These are phyloP conservation scores for Jatropha multifida DNA, from an alignment of 441 rosid genomes.

Conservation along the genomic window DNA sequence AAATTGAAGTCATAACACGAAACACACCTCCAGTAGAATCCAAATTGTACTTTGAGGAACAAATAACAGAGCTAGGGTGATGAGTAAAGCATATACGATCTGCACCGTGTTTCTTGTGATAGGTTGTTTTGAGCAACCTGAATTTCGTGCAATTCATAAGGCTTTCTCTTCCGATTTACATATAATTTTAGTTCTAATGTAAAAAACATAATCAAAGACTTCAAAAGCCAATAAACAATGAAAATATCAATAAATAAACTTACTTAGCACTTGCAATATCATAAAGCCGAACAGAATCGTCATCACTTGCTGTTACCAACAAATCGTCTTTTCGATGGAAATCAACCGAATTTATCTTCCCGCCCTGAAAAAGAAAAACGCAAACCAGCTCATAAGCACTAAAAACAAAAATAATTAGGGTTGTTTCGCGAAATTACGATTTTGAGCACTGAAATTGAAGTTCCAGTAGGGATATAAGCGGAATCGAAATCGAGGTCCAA, in stretches of 20 bases:
- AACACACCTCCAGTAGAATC: conserved; percentile 77
- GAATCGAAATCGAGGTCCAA: neutral
- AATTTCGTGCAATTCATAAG: conserved; percentile 1
- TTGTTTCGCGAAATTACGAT: neutral
- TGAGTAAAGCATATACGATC: conserved; percentile 95
- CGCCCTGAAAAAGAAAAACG: conserved; percentile 47
- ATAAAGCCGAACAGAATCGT: conserved; percentile 87
- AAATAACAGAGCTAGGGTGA: conserved; percentile 89
- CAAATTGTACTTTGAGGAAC: conserved; percentile 77
- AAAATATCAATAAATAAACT: conserved; percentile 22
- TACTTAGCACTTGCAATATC: conserved; percentile 90
- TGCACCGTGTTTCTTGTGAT: conserved; percentile 87
- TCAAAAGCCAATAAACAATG: neutral
- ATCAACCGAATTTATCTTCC: conserved; percentile 78
- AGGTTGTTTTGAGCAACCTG: conserved; percentile 92
- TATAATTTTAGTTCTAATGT: neutral
- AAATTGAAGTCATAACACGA: neutral
- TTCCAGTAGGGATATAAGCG: neutral
- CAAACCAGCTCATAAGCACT: neutral
- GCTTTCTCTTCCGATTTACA: neutral
- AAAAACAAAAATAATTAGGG: neutral
- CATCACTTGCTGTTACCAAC: conserved; percentile 87
- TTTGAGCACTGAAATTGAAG: neutral
- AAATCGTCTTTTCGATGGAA: conserved; percentile 88
- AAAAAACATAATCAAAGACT: neutral